Base-by-base conservation (phyloP, 2,329 filamentous ascomycete genomes). In the Penicillium griseofulvum region DNA sequence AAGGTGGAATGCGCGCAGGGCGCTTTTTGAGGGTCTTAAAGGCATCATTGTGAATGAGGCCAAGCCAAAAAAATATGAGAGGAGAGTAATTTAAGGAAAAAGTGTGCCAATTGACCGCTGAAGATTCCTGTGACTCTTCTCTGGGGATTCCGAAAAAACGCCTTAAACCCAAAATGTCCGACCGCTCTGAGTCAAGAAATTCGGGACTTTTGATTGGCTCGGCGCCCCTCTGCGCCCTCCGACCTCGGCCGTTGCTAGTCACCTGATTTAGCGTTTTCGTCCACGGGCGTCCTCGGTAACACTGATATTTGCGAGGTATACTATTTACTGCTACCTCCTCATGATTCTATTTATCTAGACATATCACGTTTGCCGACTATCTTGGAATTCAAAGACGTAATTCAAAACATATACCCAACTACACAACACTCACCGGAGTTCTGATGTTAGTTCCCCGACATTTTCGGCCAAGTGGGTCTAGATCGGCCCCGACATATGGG, bases 21-120 rank as follows among this genome's bases (percentile, higher is more conserved):
- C 77, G 63, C 71, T 74, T 66, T 76, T 77, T 56, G 79, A 78
- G 59, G 78, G 75, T 70, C 76, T 74, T 67, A 79, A 64, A 70
- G 79, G 74, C 74, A 81, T 76, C 79, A 82, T 81, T 65, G 64
- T 76, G 55, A 57, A 71, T 67, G 66, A 69, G 65, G 61, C 68
- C 71, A 68, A 64, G 67, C 69, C 69, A 67, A 63, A 56, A 60
- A 60, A 61, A 56, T 54, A 53, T 28, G 55, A 58, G 57, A 41
- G 56, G 49, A 55, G 60, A 60, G 51, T 54, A 46, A 49, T 55
- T 28, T 55, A 64, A 29, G 2, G 28, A 64, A 56, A 62, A 53
- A 52, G 53, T 58, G 55, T 52, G 33, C 41, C 52, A 66, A 67
- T 65, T 64, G 60, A 60, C 63, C 62, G 54, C 51, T 56, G 52